These are phyloP conservation scores for Carpinus fangiana DNA, from an alignment of 306 rosid species.

Conservation along the genomic window DNA sequence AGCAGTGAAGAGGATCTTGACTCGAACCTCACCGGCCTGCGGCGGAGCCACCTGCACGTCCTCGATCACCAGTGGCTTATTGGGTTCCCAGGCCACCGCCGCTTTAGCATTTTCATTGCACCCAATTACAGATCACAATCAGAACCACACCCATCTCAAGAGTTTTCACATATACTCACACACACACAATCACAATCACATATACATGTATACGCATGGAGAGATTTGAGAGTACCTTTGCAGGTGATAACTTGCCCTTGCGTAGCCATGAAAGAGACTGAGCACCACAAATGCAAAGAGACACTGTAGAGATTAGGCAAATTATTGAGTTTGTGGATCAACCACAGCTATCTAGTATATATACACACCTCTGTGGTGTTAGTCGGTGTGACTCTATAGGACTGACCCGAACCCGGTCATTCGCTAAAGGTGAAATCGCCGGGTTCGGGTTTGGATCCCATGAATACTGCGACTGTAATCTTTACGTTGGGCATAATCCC, in stretches of 20 bases:
- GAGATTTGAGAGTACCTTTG: slow-evolving; percentile 57
- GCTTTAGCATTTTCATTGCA: slow-evolving; percentile 40
- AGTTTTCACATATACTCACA: not conserved
- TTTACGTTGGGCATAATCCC: too few relatives aligned
- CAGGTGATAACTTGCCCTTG: slow-evolving; percentile 90
- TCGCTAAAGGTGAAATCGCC: too few relatives aligned
- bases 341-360: not conserved
- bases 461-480: too few relatives aligned
- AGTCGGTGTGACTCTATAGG: too few relatives aligned
- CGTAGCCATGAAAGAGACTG: slow-evolving; percentile 61
- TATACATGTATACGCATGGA: not conserved
- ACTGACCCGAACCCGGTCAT: too few relatives aligned
- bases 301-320: not conserved
- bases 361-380: too few relatives aligned
- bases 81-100: slow-evolving; percentile 99
- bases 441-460: too few relatives aligned
- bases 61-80: slow-evolving; percentile 74
- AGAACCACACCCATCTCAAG: not conserved
- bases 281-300: slow-evolving; percentile 5
- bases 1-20: slow-evolving; percentile 81
- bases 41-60: slow-evolving; percentile 95
- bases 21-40: slow-evolving; percentile 79
- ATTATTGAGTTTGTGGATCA: not conserved
- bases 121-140: not conserved
- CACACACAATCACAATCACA: not conserved